Base-by-base conservation (phyloP, 768 basidiomycete species). In the Trichaptum fuscoviolaceum region DNA sequence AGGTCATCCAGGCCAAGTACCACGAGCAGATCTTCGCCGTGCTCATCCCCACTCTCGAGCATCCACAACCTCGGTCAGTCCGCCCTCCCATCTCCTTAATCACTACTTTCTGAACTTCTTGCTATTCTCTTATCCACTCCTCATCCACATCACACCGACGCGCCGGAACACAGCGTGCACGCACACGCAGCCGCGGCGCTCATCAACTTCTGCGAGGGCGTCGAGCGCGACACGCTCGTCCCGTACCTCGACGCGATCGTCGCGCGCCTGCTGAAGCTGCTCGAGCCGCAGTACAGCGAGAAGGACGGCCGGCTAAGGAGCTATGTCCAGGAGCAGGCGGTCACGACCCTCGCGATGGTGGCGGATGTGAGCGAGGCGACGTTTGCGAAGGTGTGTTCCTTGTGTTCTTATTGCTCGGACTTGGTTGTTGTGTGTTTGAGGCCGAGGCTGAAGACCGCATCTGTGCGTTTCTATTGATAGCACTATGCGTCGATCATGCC, bases 151-250 rank as follows among this genome's bases (percentile, higher is more conserved):
- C 58, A 3, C 58, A 58, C 7, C 27, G 9, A 24, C 57, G 15
- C 20, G 25, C 35, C 57, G 69, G 64, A 62, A 57, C 65, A 35
- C 70, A 94, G 93, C 26, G 92, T 95, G 0, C 93, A 94, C 68
- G 83, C 92, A 0, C 93, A 96, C 71, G 91, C 94, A 1, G 92
- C 93, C 0, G 90, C 93, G 0, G 93, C 93, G 0, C 81, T 95
- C 25, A 93, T 95, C 75, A 96, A 95, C 74, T 95, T 95, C 78
- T 95, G 93, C 75, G 90, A 95, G 73, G 91, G 92, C 36, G 91
- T 92, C 36, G 89, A 87, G 70, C 83, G 86, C 18, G 85, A 90
- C 25, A 88, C 85, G 0, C 83, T 93, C 10, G 70, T 89, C 0
- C 90, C 91, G 0, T 93, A 91, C 74, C 85, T 96, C 20, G 93